Base-by-base conservation (phyloP, 2,329 filamentous ascomycete genomes). In the Microsporum ferrugineum region DNA sequence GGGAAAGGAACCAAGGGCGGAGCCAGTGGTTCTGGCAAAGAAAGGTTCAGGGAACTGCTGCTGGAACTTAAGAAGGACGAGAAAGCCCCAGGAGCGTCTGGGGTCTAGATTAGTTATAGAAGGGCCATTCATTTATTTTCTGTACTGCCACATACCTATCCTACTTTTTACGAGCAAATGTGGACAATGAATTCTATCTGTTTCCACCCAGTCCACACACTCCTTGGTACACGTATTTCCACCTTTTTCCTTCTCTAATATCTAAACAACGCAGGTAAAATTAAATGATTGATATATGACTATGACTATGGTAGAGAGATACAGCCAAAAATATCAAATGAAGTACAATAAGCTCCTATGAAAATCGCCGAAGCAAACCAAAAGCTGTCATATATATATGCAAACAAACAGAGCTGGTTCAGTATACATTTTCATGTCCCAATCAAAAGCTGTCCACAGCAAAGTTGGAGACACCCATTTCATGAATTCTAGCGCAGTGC, bases 21-120 rank as follows among this genome's bases (percentile, higher is more conserved):
- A 71, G 91, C 89, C 49, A 86, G 85, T 63, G 92, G 91, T 53
- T 95, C 89, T 63, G 91, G 92, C 69, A 99, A 99, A 82, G 90
- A 95, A 75, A 89, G 91, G 66, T 97, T 99, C 82, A 86, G 94
- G 67, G 92, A 97, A 77, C 71, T 97, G 71, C 78, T 99, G 69
- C 76, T 91, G 68, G 91, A 85, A 74, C 77, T 99, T 76, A 87
- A 87, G 77, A 96, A 96, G 79, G 94, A 99, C 68, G 88, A 96
- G 78, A 95, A 95, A 66, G 84, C 84, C n/a, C 84, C 83, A 4
- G 83, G 83, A 51, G 80, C 81, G 31, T 80, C 68, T 71, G 70
- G 83, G 72, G 64, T 78, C 67, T 75, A 72, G 65, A 53, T 55
- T 55, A 34, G 49, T 23, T 55, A 55, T n/a, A 23, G 14, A 53